Percentiles rank a stretch among this genome's conserved stretches.
phyloP scores from a whole-genome alignment of 495 filamentous ascomycete genomes.

The Lasiosphaeriaceae sp. region DNA sequence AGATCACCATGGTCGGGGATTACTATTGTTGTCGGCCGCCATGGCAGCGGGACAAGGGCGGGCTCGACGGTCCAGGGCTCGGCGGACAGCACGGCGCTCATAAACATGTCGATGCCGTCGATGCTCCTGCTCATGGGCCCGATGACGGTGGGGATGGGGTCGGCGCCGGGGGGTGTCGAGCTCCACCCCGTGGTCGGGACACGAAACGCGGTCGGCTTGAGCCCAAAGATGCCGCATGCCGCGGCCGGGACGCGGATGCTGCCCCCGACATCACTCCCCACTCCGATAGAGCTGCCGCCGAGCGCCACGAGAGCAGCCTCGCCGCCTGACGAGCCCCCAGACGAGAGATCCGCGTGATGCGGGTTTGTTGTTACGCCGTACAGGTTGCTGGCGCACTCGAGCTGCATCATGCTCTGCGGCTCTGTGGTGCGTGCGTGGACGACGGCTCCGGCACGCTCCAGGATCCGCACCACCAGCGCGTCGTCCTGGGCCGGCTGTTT shows the following conservation, averaged over 20 bases:
- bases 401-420: conserved; percentile 57
- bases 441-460: conserved; percentile 43
- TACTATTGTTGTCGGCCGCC: conserved; percentile 40
- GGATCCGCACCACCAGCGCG: conserved; percentile 59
- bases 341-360: background rate
- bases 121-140: conserved; percentile 62
- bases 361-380: conserved; percentile 60
- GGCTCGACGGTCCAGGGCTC: conserved; percentile 63
- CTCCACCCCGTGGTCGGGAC: conserved; percentile 50
- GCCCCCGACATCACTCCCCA: conserved; percentile 10
- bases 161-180: conserved; percentile 51
- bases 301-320: conserved; percentile 10
- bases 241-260: conserved; percentile 54
- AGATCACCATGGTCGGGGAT: no score
- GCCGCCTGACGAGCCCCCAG: conserved; percentile 10
- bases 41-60: conserved; percentile 54
- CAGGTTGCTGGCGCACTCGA: conserved; percentile 53
- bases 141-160: conserved; percentile 57
- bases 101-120: conserved; percentile 62
- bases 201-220: conserved; percentile 58
- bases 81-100: conserved; percentile 51
- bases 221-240: conserved; percentile 59
- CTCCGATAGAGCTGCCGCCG: conserved; percentile 2
- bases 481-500: conserved; percentile 55
- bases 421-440: conserved; percentile 49